phyloP scores from a whole-genome alignment of 495 filamentous ascomycete species.

The Aspergillus ellipticus region DNA sequence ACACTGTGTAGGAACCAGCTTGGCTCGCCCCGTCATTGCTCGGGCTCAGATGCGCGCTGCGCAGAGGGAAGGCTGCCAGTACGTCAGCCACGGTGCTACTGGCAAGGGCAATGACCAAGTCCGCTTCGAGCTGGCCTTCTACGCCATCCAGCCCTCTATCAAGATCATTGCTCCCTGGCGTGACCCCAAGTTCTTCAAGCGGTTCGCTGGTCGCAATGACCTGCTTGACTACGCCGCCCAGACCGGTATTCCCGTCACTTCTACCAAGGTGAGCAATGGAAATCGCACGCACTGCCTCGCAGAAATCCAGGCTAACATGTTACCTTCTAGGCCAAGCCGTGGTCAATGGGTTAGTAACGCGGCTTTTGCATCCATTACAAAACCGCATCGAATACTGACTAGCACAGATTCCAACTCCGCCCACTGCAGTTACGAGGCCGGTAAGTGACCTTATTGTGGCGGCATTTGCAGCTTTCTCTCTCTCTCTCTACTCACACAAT shows the following conservation, averaged over 20 bases:
- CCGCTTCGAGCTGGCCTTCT: slow-evolving; percentile 78
- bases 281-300: background rate
- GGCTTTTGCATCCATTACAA: background rate
- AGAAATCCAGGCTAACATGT: background rate
- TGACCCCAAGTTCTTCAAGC: slow-evolving; percentile 75
- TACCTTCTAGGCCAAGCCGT: slow-evolving; percentile 58
- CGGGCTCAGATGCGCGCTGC: slow-evolving; percentile 75
- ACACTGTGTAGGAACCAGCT: slow-evolving; percentile 61
- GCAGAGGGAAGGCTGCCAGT: slow-evolving; percentile 43
- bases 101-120: slow-evolving; percentile 88
- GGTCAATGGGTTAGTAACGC: slow-evolving; percentile 44
- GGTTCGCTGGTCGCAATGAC: slow-evolving; percentile 79
- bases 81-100: slow-evolving; percentile 76
- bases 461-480: background rate
- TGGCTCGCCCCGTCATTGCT: slow-evolving; percentile 88
- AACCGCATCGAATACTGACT: background rate
- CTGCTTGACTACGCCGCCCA: slow-evolving; percentile 81
- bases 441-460: slow-evolving; percentile 32
- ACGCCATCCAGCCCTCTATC: slow-evolving; percentile 69
- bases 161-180: slow-evolving; percentile 91
- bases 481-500: background rate
- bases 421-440: slow-evolving; percentile 88
- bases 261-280: slow-evolving; percentile 56
- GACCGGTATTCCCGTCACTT: slow-evolving; percentile 79
- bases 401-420: slow-evolving; percentile 76